Percentiles rank a stretch among this genome's conserved stretches.
Evolutionary conservation across 495 filamentous ascomycete species (phyloP).

Genomic region (Cladorrhinum samala): DNA sequence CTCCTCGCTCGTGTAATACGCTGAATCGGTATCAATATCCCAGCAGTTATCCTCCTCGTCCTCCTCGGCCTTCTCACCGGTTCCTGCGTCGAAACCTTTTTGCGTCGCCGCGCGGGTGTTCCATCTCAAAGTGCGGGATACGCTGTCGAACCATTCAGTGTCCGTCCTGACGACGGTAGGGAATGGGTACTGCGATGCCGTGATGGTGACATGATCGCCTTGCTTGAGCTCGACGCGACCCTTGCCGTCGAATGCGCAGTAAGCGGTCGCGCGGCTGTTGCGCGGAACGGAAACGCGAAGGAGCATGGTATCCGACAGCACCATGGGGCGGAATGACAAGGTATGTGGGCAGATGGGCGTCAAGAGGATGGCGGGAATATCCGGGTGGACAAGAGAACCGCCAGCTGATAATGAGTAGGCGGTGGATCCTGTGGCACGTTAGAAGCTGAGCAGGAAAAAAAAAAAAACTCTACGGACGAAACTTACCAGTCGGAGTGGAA

Average conservation of each 20-base stretch:
- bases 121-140: conserved; percentile 86
- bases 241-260: conserved; percentile 95
- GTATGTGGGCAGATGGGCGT: conserved; percentile 98
- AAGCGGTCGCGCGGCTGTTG: conserved; percentile 81
- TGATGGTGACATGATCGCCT: conserved; percentile 91
- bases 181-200: conserved; percentile 91
- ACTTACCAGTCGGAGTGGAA: conserved; percentile 80
- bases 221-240: conserved; percentile 83
- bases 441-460: conserved; percentile 8
- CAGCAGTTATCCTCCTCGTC: conserved; percentile 54
- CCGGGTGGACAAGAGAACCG: conserved; percentile 90
- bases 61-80: conserved; percentile 26
- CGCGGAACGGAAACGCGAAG: conserved; percentile 81
- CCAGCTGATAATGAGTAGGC: conserved; percentile 95
- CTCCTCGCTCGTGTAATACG: conserved; percentile 58
- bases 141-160: conserved; percentile 91
- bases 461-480: background rate
- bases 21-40: conserved; percentile 82
- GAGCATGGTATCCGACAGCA: conserved; percentile 91
- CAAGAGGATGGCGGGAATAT: conserved; percentile 93
- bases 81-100: conserved; percentile 62
- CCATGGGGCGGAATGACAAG: conserved; percentile 93
- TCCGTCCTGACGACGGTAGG: conserved; percentile 78
- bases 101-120: conserved; percentile 82
- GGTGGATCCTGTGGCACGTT: conserved; percentile 58